Percentiles rank a stretch among this genome's conserved stretches.
Conservation (phyloP, 352 stramenopile species). For the Phytopythium oedochilum region DNA sequence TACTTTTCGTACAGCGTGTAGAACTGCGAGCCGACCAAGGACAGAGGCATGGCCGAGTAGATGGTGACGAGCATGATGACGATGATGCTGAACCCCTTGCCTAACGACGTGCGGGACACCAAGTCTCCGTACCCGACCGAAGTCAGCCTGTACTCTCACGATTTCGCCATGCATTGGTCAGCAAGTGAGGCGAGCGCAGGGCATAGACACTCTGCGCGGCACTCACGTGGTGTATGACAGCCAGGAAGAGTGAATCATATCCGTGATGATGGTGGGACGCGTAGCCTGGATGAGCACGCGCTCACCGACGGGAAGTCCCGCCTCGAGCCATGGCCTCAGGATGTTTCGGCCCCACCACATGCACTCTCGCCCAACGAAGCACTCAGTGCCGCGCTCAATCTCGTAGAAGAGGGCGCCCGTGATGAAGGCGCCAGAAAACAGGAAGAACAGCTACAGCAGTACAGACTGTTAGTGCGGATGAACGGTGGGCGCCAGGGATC, state of each 20-base stretch:
- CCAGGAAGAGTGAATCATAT: conserved; percentile 74
- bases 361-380: conserved; percentile 48
- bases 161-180: background rate
- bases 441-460: conserved; percentile 56
- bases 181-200: background rate
- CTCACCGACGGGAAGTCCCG: conserved; percentile 41
- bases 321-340: conserved; percentile 33
- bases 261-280: conserved; percentile 33
- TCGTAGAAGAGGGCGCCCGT: conserved; percentile 66
- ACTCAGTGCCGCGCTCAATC: conserved; percentile 65
- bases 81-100: conserved; percentile 57
- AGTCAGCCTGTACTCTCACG: conserved; percentile 32
- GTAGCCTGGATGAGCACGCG: conserved; percentile 62
- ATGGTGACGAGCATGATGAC: conserved; percentile 59
- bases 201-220: background rate
- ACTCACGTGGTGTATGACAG: conserved; percentile 60
- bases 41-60: conserved; percentile 77
- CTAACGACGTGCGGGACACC: conserved; percentile 49
- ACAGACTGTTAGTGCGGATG: background rate
- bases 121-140: conserved; percentile 77
- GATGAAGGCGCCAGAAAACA: conserved; percentile 63
- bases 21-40: conserved; percentile 67
- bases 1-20: conserved; percentile 67
- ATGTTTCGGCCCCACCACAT: conserved; percentile 57
- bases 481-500: too few relatives aligned